A percentile compares a stretch with the other conserved stretches of the same genome.
These are phyloP conservation scores for Anacardium occidentale DNA, from an alignment of 345 rosid genomes.

Conservation along the genomic window DNA sequence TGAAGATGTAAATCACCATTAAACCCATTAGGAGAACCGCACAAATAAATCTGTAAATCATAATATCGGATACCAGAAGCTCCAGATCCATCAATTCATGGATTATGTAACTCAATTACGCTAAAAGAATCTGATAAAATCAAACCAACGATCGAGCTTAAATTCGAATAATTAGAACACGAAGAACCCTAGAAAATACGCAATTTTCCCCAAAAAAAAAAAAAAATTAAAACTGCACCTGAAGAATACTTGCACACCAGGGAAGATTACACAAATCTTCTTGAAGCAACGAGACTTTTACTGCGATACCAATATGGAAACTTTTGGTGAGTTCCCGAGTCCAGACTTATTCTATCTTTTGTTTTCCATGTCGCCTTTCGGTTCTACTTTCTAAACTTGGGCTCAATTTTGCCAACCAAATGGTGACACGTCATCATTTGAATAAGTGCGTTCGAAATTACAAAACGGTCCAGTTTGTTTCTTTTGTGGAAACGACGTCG, in stretches of 20 bases:
- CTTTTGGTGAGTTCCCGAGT: neutral
- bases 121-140: neutral
- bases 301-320: neutral
- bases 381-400: neutral
- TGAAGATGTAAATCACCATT: neutral
- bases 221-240: neutral
- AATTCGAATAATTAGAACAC: neutral
- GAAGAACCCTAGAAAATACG: neutral
- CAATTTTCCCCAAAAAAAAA: neutral
- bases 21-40: neutral
- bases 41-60: neutral
- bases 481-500: neutral
- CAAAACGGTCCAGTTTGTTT: neutral
- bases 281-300: neutral
- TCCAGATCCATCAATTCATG: constrained; percentile 3
- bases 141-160: neutral
- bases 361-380: neutral
- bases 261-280: neutral
- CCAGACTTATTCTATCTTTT: neutral
- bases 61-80: neutral
- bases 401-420: neutral
- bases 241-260: neutral
- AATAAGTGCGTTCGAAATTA: neutral
- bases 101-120: neutral
- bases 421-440: neutral